Evolutionary conservation across 371 early-diverging fungal genomes (phyloP), one percentile per base, ranked within the genome.

Genomic region (Mortierella polycephala): DNA sequence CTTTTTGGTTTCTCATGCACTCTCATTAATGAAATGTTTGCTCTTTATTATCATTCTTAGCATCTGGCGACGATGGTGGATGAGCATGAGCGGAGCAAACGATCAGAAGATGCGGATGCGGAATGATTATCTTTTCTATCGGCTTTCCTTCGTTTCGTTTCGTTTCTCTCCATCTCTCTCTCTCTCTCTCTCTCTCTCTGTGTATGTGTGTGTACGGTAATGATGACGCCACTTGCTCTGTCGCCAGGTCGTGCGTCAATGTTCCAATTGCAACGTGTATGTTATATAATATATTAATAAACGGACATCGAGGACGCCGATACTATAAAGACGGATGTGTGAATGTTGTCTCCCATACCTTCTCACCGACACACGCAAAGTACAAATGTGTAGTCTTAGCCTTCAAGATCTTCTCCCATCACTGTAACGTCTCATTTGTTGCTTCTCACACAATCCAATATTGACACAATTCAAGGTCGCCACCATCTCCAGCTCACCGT

Each of bases 51-150:
- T 62, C n/a, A 52, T 12, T 8, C 2, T 14, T 59, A 67, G 67
- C 51, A 67, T 60, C 21, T 67, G 54, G 67, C 67, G 9, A 67
- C 60, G 13, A 60, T 67, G 60, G 60, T 67, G 18, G 67, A 67
- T 20, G 55, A 54, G 40, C 60, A 67, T 18, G 67, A 67, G 23
- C 67, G 67, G 0, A 60, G 60, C 54, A 67, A 60, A 30, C 54
- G 42, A 3, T 45, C 67, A 7, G 14, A 47, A 14, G n/a, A 12
- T 5, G 47, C 16, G 16, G 47, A 12, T n/a, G n/a, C n/a, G 47
- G 47, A 47, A 12, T 47, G 47, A 47, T 14, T 47, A 12, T 47
- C 16, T n/a, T 47, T n/a, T 10, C 47, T 47, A 14, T 47, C n/a
- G n/a, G n/a, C n/a, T n/a, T n/a, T n/a, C n/a, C n/a, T n/a, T n/a